Base-by-base conservation (phyloP, 202 grass and related monocot genomes). In the Digitaria exilis region DNA sequence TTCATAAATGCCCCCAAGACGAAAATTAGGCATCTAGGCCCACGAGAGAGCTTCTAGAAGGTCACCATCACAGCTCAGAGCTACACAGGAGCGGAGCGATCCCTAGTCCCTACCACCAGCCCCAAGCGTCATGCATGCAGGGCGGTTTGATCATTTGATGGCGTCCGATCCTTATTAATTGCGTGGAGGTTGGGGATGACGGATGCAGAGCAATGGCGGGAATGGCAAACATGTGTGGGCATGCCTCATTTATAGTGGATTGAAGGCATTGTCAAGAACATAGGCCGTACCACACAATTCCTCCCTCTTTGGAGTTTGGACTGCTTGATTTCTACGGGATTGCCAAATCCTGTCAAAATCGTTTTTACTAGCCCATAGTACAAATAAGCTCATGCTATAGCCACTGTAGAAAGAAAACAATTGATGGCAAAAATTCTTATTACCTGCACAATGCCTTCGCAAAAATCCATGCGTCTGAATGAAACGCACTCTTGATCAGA, bases 11-110 rank as follows among this genome's bases (percentile, higher is more conserved):
- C 25, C 3, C 3, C 2, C 6, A 16, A 17, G 9, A 4, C 2
- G 14, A 9, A 16, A 24, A 42, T 18, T 70, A 45, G 45, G 1
- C 16, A 16, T 18, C 5, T 16, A 17, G 37, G 14, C 15, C 21
- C 18, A 22, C 22, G 26, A 15, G 10, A 26, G 24, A 26, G 21
- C 77, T 54, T 68, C 77, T 80, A 80, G 62, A 80, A 68, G 63
- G 29, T 26, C 30, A 15, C 3, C 18, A 48, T 11, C 25, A 6
- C 28, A 7, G 26, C 32, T 39, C 72, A 39, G n/a, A n/a, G n/a
- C n/a, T n/a, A n/a, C n/a, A n/a, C n/a, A n/a, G 35, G 5, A 50
- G 26, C 32, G 71, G 31, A 34, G 50, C 16, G 52, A 15, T 21
- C 51, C 22, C n/a, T n/a, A n/a, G n/a, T 21, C 51, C 22, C 4